Evolutionary conservation across 2,329 filamentous ascomycete genomes (phyloP).

Genomic region (Xylariales sp.): DNA sequence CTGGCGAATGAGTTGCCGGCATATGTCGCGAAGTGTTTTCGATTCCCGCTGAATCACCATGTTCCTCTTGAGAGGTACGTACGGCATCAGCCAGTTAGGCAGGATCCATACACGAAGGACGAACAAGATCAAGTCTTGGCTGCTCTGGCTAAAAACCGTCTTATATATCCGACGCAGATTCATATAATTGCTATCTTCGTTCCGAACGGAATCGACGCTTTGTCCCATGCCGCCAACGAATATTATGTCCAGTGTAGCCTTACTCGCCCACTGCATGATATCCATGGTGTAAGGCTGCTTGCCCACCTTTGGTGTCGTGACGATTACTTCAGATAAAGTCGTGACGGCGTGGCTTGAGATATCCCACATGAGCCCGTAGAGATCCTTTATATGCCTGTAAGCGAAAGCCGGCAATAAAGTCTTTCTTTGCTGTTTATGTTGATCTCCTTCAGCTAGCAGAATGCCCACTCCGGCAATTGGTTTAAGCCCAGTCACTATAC

Average conservation of each 20-base stretch:
- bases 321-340: slow-evolving; percentile 24
- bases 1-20: slow-evolving; percentile 35
- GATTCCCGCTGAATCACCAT: slow-evolving; percentile 27
- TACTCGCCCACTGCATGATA: slow-evolving; percentile 37
- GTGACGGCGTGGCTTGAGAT: slow-evolving; percentile 32
- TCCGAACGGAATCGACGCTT: slow-evolving; percentile 33
- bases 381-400: slow-evolving; percentile 38
- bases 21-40: slow-evolving; percentile 31
- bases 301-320: slow-evolving; percentile 10
- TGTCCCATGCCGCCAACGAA: slow-evolving; percentile 37
- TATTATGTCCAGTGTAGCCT: slow-evolving; percentile 36
- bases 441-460: slow-evolving; percentile 36
- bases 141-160: slow-evolving; percentile 23
- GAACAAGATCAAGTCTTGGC: slow-evolving; percentile 31
- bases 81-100: slow-evolving; percentile 29
- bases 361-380: slow-evolving; percentile 38
- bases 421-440: slow-evolving; percentile 37
- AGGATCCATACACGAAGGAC: slow-evolving; percentile 32
- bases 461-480: slow-evolving; percentile 33
- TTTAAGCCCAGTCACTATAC: slow-evolving; percentile 29
- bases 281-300: slow-evolving; percentile 20
- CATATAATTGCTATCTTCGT: slow-evolving; percentile 31
- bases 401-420: slow-evolving; percentile 37
- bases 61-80: slow-evolving; percentile 32
- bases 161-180: slow-evolving; percentile 32